A percentile compares a stretch with the other conserved stretches of the same genome.
These are phyloP conservation scores for Candida rishiriensis DNA, from an alignment of 805 yeast genomes.

Conservation along the genomic window DNA sequence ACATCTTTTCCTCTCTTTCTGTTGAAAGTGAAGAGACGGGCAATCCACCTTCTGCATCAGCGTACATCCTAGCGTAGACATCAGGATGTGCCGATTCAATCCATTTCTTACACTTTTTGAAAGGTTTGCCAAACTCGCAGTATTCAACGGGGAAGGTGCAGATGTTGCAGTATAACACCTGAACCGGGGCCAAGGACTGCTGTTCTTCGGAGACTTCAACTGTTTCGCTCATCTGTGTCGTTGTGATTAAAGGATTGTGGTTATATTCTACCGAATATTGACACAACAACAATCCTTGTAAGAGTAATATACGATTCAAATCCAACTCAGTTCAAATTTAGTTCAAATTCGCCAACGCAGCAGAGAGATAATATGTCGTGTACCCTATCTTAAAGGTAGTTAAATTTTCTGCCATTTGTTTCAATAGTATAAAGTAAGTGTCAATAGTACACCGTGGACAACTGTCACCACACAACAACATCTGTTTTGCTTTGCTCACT, in stretches of 20 bases:
- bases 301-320: no score
- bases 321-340: no score
- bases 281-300: no score
- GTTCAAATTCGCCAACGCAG: no score
- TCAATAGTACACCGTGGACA: no score
- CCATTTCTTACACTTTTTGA: conserved; percentile 85
- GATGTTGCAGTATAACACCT: conserved; percentile 66
- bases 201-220: neutral
- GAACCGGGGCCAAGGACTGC: conserved; percentile 15
- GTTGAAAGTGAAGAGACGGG: conserved; percentile 32
- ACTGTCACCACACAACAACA: no score
- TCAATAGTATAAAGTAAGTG: no score
- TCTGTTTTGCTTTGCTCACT: no score
- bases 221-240: conserved; percentile 13
- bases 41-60: conserved; percentile 27
- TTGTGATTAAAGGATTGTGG: no score
- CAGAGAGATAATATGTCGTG: no score
- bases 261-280: neutral
- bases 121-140: conserved; percentile 84
- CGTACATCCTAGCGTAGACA: conserved; percentile 56
- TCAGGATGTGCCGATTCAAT: conserved; percentile 55
- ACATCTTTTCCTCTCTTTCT: conserved; percentile 79
- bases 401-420: no score
- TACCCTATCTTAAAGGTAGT: no score
- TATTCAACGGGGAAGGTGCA: conserved; percentile 86